Conservation (phyloP, 768 basidiomycete genomes). For the Terana coerulea region DNA sequence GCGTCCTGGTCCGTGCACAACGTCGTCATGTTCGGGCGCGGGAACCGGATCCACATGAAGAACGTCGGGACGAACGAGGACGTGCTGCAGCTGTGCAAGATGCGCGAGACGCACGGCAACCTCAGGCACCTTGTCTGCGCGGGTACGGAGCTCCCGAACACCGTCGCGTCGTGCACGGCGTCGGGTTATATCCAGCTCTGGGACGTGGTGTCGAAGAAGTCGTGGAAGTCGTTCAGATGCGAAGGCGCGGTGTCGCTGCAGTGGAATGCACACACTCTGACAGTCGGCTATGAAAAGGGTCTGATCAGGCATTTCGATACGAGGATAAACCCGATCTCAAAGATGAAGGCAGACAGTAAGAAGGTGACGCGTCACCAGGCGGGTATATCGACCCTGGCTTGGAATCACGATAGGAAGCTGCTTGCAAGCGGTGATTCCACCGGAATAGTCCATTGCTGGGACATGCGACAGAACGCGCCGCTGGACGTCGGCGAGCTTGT, state of each 20-base stretch:
- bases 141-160: slow-evolving; percentile 29
- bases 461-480: slow-evolving; percentile 48
- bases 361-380: slow-evolving; percentile 68
- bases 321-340: slow-evolving; percentile 40
- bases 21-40: slow-evolving; percentile 46
- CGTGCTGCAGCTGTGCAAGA: slow-evolving; percentile 47
- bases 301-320: slow-evolving; percentile 74
- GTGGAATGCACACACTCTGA: slow-evolving; percentile 66
- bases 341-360: slow-evolving; percentile 56
- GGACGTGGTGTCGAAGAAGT: slow-evolving; percentile 58
- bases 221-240: slow-evolving; percentile 52
- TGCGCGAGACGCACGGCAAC: slow-evolving; percentile 43
- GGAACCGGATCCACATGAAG: slow-evolving; percentile 53
- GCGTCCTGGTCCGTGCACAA: slow-evolving; percentile 41
- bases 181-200: slow-evolving; percentile 69
- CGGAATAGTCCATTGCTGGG: slow-evolving; percentile 79
- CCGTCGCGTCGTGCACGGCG: slow-evolving; percentile 59
- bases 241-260: slow-evolving; percentile 53
- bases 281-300: slow-evolving; percentile 63
- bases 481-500: slow-evolving; percentile 54
- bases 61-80: slow-evolving; percentile 36
- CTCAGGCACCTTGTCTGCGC: slow-evolving; percentile 40
- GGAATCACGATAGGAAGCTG: slow-evolving; percentile 62
- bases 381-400: slow-evolving; percentile 59
- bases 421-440: slow-evolving; percentile 76